Evolutionary conservation across 2,329 filamentous ascomycete genomes (phyloP), one percentile per base, ranked within the genome.

Genomic region (Colletotrichum sp.): DNA sequence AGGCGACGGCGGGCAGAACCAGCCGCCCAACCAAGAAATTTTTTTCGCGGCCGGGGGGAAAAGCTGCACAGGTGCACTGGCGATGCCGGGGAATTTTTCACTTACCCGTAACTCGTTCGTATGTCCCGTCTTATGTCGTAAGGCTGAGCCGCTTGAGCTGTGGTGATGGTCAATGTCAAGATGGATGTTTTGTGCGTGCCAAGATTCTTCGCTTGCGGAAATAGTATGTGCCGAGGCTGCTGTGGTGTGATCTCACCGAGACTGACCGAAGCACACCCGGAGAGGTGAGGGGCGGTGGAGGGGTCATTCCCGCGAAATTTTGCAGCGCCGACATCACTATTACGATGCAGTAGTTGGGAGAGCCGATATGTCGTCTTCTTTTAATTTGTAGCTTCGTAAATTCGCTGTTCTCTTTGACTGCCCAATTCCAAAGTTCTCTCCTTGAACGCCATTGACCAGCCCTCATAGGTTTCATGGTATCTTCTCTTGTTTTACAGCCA

Each of bases 181-280:
- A 77, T 52, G 70, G 64, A 74, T 36, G 71, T 77, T 77, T 77
- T 77, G 75, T 77, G 76, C 75, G 76, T 75, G 70, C 76, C 75
- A 77, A 77, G 75, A 78, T 64, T 67, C 66, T 69, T 78, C 77
- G 77, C 75, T 78, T 78, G 71, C 75, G 77, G 77, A 72, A 76
- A 73, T 75, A 78, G 67, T 78, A 78, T 75, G 64, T 68, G 64
- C 73, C 73, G 73, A 73, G 70, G 62, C 64, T 32, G 39, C 52
- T 58, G 39, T 55, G 61, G 66, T 22, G 34, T 70, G 18, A n/a
- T 12, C 22, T 70, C 68, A 70, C 68, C 58, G 39, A 36, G 22
- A 13, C 36, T 52, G 27, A 64, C 68, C 68, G 66, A 27, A 2
- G 15, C 22, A 10, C 16, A n/a, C 12, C 30, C 3, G 15, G 1